phyloP scores from a whole-genome alignment of 257 asterid genomes.

The Salvia miltiorrhiza region DNA sequence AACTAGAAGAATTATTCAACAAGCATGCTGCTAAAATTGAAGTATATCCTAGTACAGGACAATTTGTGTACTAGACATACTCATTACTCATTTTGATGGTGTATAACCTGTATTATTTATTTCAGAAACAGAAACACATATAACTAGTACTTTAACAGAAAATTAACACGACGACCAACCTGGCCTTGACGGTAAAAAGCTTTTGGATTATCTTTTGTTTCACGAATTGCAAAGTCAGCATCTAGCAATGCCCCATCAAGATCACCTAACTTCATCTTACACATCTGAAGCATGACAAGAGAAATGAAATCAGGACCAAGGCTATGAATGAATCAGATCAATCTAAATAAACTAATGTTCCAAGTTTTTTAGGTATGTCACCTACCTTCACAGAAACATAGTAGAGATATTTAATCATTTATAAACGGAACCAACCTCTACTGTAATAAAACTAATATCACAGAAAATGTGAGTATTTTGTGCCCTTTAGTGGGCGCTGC shows the following conservation, averaged over 20 bases:
- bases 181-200: conserved; percentile 94
- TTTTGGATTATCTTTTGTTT: conserved; percentile 71
- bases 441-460: not conserved
- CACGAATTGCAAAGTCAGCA: conserved; percentile 84
- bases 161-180: conserved; percentile 37
- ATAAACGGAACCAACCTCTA: not conserved
- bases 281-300: conserved; percentile 43
- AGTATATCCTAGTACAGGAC: not conserved
- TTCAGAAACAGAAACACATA: not conserved
- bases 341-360: not conserved
- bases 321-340: not conserved
- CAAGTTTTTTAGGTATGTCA: not conserved
- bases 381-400: too few species aligned
- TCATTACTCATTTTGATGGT: not conserved
- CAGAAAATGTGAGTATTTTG: not conserved
- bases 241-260: conserved; percentile 76
- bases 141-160: not conserved
- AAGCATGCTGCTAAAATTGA: not conserved
- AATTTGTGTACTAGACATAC: not conserved
- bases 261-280: conserved; percentile 83
- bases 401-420: not conserved
- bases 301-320: conserved; percentile 5
- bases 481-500: not conserved
- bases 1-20: not conserved
- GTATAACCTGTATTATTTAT: not conserved